Percentiles rank a stretch among this genome's conserved stretches.
Conservation (phyloP, 192 early-diverging fungal species). For the Podochytrium sp. region DNA sequence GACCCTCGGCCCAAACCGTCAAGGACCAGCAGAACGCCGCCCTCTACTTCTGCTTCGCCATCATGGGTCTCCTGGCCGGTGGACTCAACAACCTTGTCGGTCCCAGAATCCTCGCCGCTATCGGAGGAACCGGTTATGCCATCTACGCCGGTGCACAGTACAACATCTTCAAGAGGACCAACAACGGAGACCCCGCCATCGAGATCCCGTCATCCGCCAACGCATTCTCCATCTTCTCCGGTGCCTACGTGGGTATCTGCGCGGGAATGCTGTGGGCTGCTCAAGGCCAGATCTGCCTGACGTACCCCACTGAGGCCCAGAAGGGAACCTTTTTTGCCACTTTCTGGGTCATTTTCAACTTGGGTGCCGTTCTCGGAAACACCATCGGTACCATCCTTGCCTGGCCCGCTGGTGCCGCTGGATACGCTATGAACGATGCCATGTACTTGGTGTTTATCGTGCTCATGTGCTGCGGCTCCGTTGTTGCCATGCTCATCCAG, state of each 20-base stretch:
- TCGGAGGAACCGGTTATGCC: conserved; percentile 70
- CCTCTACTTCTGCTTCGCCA: neutral
- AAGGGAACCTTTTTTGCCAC: conserved; percentile 80
- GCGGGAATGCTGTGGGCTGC: conserved; percentile 69
- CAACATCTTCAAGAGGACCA: conserved; percentile 67
- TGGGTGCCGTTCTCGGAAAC: conserved; percentile 78
- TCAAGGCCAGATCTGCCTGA: conserved; percentile 75
- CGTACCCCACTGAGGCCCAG: conserved; percentile 77
- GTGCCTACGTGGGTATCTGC: conserved; percentile 79
- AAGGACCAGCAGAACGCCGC: conserved; percentile 7
- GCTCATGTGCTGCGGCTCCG: conserved; percentile 64
- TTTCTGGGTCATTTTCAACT: conserved; percentile 89
- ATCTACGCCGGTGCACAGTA: conserved; percentile 76
- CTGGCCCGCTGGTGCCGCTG: conserved; percentile 50
- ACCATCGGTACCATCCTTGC: conserved; percentile 73
- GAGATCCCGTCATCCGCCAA: conserved; percentile 41
- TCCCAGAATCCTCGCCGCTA: conserved; percentile 67
- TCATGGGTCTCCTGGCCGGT: conserved; percentile 8
- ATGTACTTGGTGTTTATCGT: conserved; percentile 72
- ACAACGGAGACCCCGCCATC: conserved; percentile 32
- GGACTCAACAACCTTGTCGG: conserved; percentile 72
- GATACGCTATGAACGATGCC: conserved; percentile 55
- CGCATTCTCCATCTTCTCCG: conserved; percentile 67
- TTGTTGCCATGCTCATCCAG: conserved; percentile 59
- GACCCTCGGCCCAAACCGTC: neutral